Base-by-base conservation (phyloP, 768 basidiomycete genomes). In the Macrocybe gigantea region DNA sequence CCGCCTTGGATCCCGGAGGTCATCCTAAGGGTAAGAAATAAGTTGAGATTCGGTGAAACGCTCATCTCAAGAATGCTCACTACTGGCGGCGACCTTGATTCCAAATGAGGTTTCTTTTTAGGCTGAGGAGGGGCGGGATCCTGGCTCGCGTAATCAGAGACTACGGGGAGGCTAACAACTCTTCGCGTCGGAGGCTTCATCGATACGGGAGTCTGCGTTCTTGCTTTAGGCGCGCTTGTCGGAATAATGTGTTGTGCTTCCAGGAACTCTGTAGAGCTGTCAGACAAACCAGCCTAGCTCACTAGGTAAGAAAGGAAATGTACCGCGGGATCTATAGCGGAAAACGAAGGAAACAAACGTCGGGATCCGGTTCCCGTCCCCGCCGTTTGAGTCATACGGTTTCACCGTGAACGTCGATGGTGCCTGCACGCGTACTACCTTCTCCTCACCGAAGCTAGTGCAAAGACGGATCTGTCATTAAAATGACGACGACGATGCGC, bases 341-440 rank as follows among this genome's bases (percentile, higher is more conserved):
- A 87, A 88, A 2, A 78, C 67, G 56, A 88, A 88, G 11, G 80
- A 77, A 22, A 85, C 80, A 46, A 74, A 78, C n/a, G 82, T 76
- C 35, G 60, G 62, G 5, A 74, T 68, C 49, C 62, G 63, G n/a
- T 57, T 62, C 33, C 57, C 56, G 30, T 60, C 56, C 8, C 58
- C 49, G 3, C 39, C 49, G 11, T 63, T 58, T 29, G 64, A 59
- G 31, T 77, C 75, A 53, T 77, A 69, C 0, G 80, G 67, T 43
- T 67, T 63, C 7, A 83, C 71, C 3, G 64, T 59, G 81, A 80
- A 85, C 7, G 84, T 88, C 22, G 57, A 54, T 4, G 68, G 65
- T 47, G 63, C 67, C 51, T 80, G 81, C 29, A 62, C 57, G 13
- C 62, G 62, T 7, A 71, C 59, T 31, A 44, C 50, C 22, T 50